Evolutionary conservation across 164 flowering plant species (phyloP).

Genomic region (Stephania yunnanensis): DNA sequence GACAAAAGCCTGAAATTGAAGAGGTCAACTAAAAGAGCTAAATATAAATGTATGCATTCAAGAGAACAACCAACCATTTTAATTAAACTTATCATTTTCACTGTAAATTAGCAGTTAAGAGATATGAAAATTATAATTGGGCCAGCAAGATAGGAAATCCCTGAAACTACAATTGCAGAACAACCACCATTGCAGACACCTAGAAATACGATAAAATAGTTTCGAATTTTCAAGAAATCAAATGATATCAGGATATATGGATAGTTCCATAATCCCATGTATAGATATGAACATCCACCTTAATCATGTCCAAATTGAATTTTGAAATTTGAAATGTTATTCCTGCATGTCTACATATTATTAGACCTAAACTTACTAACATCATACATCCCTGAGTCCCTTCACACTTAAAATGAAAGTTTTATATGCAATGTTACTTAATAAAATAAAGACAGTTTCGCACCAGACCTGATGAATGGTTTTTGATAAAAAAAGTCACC

Average conservation of each 20-base stretch:
- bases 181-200: constrained; percentile 58
- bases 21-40: background rate
- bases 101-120: background rate
- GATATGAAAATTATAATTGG: constrained; percentile 46
- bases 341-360: background rate
- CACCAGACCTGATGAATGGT: constrained; percentile 51
- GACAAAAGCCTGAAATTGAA: constrained; percentile 39
- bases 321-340: no score
- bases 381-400: background rate
- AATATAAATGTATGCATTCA: background rate
- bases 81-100: background rate
- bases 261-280: background rate
- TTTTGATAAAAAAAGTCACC: constrained; percentile 60
- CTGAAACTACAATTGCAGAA: constrained; percentile 63
- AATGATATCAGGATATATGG: background rate
- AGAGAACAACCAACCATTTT: background rate
- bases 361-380: background rate
- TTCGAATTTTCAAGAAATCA: background rate
- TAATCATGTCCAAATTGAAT: background rate
- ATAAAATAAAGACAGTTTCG: constrained; percentile 6
- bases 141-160: constrained; percentile 62
- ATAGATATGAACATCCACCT: background rate
- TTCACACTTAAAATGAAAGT: no score
- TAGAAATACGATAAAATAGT: constrained; percentile 17
- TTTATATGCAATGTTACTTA: no score